Conservation (phyloP, 352 stramenopile genomes). For the Pythium phragmiticola region DNA sequence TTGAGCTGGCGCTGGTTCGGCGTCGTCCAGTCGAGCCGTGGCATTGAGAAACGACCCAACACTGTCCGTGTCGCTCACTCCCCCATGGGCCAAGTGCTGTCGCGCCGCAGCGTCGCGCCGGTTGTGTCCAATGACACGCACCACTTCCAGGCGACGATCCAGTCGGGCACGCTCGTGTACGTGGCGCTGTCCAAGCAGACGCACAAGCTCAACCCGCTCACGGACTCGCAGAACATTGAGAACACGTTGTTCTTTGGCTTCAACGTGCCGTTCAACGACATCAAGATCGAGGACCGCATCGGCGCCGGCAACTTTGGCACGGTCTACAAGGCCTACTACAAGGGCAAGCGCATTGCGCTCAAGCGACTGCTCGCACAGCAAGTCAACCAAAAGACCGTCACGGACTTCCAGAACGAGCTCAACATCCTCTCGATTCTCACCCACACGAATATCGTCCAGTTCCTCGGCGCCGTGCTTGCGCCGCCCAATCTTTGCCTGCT, state of each 20-base stretch:
- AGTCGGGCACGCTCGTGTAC: slow-evolving; percentile 73
- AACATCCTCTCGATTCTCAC: slow-evolving; percentile 80
- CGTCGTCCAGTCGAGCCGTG: too few species aligned
- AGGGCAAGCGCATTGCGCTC: slow-evolving; percentile 68
- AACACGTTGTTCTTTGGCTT: slow-evolving; percentile 65
- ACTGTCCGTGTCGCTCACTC: not conserved
- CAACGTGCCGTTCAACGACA: slow-evolving; percentile 64
- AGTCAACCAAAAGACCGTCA: slow-evolving; percentile 54
- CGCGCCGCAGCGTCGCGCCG: slow-evolving; percentile 32
- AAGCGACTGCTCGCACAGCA: slow-evolving; percentile 62
- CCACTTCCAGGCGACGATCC: slow-evolving; percentile 57
- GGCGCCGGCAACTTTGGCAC: slow-evolving; percentile 73
- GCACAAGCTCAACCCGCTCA: slow-evolving; percentile 47
- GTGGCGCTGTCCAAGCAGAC: slow-evolving; percentile 70
- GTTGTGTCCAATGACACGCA: slow-evolving; percentile 64
- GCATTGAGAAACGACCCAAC: not conserved
- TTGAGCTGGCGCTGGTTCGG: not conserved
- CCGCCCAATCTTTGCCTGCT: slow-evolving; percentile 74
- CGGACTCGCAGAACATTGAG: slow-evolving; percentile 56
- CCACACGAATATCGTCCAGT: slow-evolving; percentile 81
- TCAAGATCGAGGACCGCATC: slow-evolving; percentile 65
- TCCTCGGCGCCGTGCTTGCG: slow-evolving; percentile 67
- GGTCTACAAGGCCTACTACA: slow-evolving; percentile 79
- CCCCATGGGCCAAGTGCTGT: slow-evolving; percentile 50
- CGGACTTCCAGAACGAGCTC: slow-evolving; percentile 80